phyloP scores from a whole-genome alignment of 208 protist genomes.

The Leishmania major region DNA sequence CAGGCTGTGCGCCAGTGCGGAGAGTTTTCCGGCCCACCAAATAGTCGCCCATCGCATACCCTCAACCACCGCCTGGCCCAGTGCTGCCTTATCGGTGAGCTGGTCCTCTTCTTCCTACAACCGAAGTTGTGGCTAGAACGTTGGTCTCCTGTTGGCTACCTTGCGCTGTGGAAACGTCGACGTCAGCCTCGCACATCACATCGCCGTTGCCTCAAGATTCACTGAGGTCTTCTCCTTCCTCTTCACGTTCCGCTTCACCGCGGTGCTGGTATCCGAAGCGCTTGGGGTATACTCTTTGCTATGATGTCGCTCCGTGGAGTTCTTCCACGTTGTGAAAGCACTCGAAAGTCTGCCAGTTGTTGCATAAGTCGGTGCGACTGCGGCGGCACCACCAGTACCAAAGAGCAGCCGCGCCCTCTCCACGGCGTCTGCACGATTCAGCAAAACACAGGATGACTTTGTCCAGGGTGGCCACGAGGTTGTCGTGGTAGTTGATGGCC shows the following conservation, averaged over 20 bases:
- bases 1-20: not conserved
- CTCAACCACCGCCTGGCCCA: slow-evolving; percentile 1
- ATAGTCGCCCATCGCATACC: not conserved
- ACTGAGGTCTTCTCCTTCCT: not conserved
- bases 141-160: not conserved
- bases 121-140: not conserved
- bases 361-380: not conserved
- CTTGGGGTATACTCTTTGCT: not conserved
- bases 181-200: not conserved
- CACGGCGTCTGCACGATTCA: slow-evolving; percentile 1
- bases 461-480: slow-evolving; percentile 4
- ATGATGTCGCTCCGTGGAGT: not conserved
- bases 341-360: not conserved
- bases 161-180: not conserved
- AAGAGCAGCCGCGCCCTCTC: not conserved
- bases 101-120: not conserved
- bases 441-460: slow-evolving; percentile 5
- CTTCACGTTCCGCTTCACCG: not conserved
- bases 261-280: not conserved
- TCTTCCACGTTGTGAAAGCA: not conserved
- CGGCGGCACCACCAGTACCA: not conserved
- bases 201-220: not conserved
- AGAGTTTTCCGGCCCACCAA: slow-evolving; percentile 1
- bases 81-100: not conserved
- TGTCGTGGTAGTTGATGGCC: slow-evolving; percentile 9